Evolutionary conservation across 805 yeast species (phyloP).

Genomic region (Yamadazyma sp.): DNA sequence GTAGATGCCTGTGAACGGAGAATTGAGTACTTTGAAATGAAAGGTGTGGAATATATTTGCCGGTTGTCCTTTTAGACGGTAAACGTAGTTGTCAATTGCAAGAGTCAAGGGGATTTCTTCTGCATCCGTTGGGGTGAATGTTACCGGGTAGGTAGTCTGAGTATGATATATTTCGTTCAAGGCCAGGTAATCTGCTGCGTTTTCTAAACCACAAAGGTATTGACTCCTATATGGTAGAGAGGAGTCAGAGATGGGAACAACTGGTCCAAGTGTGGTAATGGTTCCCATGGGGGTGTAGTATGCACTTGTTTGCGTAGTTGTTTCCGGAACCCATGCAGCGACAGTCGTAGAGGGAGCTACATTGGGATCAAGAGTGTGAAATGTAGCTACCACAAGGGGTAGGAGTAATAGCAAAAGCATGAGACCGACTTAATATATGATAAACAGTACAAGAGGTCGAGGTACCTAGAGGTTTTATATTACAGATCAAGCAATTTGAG

Average conservation of each 20-base stretch:
- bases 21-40: constrained; percentile 1
- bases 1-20: constrained; percentile 6
- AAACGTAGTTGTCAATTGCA: constrained; percentile 4
- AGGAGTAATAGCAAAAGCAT: not conserved
- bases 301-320: not conserved
- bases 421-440: not conserved
- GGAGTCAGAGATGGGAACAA: not conserved
- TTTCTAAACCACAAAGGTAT: constrained; percentile 3
- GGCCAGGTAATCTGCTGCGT: not conserved
- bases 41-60: constrained; percentile 3
- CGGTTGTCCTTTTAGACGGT: not conserved
- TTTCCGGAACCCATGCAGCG: not conserved
- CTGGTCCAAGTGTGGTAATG: not conserved
- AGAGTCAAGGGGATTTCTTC: constrained; percentile 3
- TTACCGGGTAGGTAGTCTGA: constrained; percentile 4
- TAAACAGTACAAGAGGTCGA: not conserved
- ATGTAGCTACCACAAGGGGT: not conserved
- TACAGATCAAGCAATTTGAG: too few relatives aligned
- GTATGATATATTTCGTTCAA: constrained; percentile 6
- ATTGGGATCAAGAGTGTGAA: constrained; percentile 2
- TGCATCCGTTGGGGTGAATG: not conserved
- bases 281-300: not conserved
- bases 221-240: constrained; percentile 1
- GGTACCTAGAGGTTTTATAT: too few relatives aligned
- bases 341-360: not conserved